These are phyloP conservation scores for Fusarium brevicatenulatum DNA, from an alignment of 2,329 filamentous ascomycete species.

Conservation along the genomic window DNA sequence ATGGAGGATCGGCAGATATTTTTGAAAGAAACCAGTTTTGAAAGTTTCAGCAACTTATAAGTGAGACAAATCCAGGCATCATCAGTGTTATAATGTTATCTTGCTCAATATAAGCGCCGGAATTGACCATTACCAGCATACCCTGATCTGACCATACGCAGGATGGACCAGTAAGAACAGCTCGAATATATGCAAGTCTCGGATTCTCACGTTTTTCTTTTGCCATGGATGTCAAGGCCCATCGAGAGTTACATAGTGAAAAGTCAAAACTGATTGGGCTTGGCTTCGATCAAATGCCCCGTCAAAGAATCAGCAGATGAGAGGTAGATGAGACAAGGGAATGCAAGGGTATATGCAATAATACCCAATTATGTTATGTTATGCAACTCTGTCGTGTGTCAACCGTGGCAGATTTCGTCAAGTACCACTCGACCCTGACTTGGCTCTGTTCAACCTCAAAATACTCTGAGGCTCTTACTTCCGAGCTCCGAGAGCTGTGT, in stretches of 20 bases:
- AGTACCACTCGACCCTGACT: not conserved
- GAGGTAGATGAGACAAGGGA: constrained; percentile 2
- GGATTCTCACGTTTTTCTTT: constrained; percentile 1
- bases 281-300: constrained; percentile 20
- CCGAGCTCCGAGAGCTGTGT: not conserved
- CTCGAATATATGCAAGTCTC: constrained; percentile 26
- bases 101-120: not conserved
- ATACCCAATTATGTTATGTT: constrained; percentile 17
- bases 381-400: constrained; percentile 17
- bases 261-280: constrained; percentile 14
- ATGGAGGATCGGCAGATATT: not conserved
- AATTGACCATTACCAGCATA: not conserved
- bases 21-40: not conserved
- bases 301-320: constrained; percentile 18
- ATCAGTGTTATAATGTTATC: not conserved
- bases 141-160: constrained; percentile 16
- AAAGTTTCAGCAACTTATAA: not conserved
- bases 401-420: constrained; percentile 18
- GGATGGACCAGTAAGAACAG: constrained; percentile 8
- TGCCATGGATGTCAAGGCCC: not conserved
- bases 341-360: constrained; percentile 26
- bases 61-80: not conserved
- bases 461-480: not conserved
- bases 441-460: constrained; percentile 3
- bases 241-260: not conserved